phyloP scores from a whole-genome alignment of 2,329 filamentous ascomycete genomes.

The Phaeophleospora eucalypticola region DNA sequence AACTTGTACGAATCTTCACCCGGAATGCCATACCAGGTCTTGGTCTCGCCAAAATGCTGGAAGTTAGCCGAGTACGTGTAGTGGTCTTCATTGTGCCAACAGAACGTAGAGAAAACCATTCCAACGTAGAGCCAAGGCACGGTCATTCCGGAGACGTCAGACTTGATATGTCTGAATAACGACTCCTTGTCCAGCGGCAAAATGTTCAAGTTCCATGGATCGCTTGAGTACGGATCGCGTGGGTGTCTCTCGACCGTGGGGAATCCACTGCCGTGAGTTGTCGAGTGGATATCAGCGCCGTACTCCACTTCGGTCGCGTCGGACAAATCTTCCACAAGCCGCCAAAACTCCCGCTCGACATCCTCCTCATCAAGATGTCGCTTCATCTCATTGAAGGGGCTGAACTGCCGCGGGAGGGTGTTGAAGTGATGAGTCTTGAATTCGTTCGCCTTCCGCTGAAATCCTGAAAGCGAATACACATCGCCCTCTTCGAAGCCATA shows the following conservation, averaged over 20 bases:
- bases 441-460: conserved; percentile 90
- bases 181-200: conserved; percentile 87
- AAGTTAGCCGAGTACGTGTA: conserved; percentile 98
- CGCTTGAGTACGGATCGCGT: conserved; percentile 76
- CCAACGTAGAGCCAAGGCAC: conserved; percentile 98
- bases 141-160: conserved; percentile 98
- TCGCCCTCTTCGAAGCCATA: conserved; percentile 97
- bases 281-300: conserved; percentile 95
- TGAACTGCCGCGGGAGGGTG: conserved; percentile 55
- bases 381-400: conserved; percentile 75
- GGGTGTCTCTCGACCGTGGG: conserved; percentile 91
- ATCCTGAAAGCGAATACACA: conserved; percentile 89
- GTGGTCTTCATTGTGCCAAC: conserved; percentile 98
- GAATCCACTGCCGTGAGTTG: conserved; percentile 94
- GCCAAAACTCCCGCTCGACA: conserved; percentile 95
- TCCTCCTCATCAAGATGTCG: conserved; percentile 87
- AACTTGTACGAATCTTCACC: conserved; percentile 92
- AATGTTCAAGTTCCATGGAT: conserved; percentile 94
- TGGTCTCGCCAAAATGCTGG: conserved; percentile 95
- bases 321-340: conserved; percentile 85
- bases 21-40: conserved; percentile 98
- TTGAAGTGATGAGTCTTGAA: conserved; percentile 96
- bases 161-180: conserved; percentile 94
- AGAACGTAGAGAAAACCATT: conserved; percentile 99
- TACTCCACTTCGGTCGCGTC: conserved; percentile 98